These are phyloP conservation scores for Lagenidium giganteum DNA, from an alignment of 352 stramenopile species.

Conservation along the genomic window DNA sequence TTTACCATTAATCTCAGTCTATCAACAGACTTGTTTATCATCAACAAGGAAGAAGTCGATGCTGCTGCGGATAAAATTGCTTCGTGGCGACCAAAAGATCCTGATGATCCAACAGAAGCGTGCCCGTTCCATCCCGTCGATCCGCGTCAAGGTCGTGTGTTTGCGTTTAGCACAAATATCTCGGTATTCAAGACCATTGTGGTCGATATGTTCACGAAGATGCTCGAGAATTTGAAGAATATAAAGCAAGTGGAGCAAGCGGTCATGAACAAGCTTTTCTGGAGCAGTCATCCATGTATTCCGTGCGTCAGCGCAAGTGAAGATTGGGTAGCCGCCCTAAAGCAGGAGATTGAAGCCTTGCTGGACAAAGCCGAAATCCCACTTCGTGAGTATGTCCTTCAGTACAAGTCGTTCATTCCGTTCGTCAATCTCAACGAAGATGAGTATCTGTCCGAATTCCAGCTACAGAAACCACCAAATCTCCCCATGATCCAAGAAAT, in stretches of 20 bases:
- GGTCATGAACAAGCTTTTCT: slow-evolving; percentile 95
- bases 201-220: slow-evolving; percentile 72
- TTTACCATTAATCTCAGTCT: slow-evolving; percentile 74
- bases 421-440: slow-evolving; percentile 92
- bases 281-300: slow-evolving; percentile 89
- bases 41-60: slow-evolving; percentile 77
- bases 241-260: slow-evolving; percentile 88
- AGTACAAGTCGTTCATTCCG: slow-evolving; percentile 79
- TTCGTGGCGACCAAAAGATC: slow-evolving; percentile 60
- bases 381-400: slow-evolving; percentile 70
- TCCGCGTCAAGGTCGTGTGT: slow-evolving; percentile 39
- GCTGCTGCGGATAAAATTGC: slow-evolving; percentile 34
- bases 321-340: slow-evolving; percentile 70
- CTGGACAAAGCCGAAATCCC: slow-evolving; percentile 58
- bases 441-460: slow-evolving; percentile 69
- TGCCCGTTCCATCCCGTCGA: slow-evolving; percentile 47
- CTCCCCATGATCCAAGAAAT: slow-evolving; percentile 59
- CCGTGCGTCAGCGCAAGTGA: slow-evolving; percentile 79
- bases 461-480: slow-evolving; percentile 69
- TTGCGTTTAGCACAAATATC: slow-evolving; percentile 68
- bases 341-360: slow-evolving; percentile 42
- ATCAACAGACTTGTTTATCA: slow-evolving; percentile 61
- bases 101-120: slow-evolving; percentile 56
- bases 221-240: slow-evolving; percentile 75
- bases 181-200: slow-evolving; percentile 49